These are phyloP conservation scores for Sporothrix pseudoabietina DNA, from an alignment of 2,329 filamentous ascomycete genomes.

Conservation along the genomic window DNA sequence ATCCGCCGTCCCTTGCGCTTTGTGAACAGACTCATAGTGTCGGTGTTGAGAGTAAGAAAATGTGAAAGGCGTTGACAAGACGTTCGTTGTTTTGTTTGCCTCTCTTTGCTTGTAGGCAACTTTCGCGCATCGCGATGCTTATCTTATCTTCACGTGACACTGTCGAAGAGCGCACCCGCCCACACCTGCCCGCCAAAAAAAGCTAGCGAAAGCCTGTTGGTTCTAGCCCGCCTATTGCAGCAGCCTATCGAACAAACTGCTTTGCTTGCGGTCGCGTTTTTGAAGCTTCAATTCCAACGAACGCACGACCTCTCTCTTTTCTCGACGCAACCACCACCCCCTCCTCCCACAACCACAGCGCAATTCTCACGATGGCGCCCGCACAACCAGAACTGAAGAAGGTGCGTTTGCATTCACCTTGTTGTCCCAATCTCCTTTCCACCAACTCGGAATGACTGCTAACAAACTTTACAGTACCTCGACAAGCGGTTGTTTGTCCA, in stretches of 20 bases:
- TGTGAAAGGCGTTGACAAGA: background rate
- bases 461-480: slow-evolving; percentile 70
- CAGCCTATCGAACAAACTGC: slow-evolving; percentile 16
- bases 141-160: slow-evolving; percentile 55
- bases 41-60: background rate
- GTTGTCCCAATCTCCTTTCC: background rate
- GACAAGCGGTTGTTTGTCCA: slow-evolving; percentile 99
- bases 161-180: background rate
- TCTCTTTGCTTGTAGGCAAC: background rate
- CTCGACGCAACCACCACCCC: background rate
- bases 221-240: background rate
- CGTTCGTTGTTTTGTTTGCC: background rate
- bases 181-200: slow-evolving; percentile 18
- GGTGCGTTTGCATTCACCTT: slow-evolving; percentile 52
- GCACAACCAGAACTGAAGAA: slow-evolving; percentile 99
- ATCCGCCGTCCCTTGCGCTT: slow-evolving; percentile 77
- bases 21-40: slow-evolving; percentile 58
- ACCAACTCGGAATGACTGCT: background rate
- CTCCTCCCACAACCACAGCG: slow-evolving; percentile 9
- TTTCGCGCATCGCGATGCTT: slow-evolving; percentile 29
- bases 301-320: slow-evolving; percentile 38
- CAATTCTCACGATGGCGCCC: slow-evolving; percentile 77
- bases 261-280: slow-evolving; percentile 8
- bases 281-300: slow-evolving; percentile 23
- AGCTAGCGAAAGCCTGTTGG: slow-evolving; percentile 7